These are phyloP conservation scores for Paraphaeosphaeria sporulosa DNA, from an alignment of 2,329 filamentous ascomycete genomes.

Conservation along the genomic window DNA sequence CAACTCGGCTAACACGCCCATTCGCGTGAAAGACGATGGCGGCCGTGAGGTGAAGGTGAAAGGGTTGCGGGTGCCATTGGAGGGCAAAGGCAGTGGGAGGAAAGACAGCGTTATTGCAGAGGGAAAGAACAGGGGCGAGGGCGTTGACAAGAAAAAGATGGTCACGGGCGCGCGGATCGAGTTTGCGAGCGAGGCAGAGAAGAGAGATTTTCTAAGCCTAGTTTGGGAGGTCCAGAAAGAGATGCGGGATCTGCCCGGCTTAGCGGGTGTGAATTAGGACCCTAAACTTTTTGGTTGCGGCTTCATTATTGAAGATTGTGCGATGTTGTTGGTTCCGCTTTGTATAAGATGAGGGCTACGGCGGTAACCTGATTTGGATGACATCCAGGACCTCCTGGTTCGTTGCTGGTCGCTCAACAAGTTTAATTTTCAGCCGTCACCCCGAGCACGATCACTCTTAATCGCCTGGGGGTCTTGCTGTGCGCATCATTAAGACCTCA, in stretches of 20 bases:
- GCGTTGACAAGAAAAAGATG: conserved; percentile 45
- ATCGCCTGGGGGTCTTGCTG: too few relatives aligned
- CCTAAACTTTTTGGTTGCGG: neutral
- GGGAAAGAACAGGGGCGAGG: conserved; percentile 2
- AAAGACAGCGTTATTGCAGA: conserved; percentile 31
- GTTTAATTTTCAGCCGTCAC: too few relatives aligned
- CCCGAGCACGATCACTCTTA: too few relatives aligned
- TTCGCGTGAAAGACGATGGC: conserved; percentile 53
- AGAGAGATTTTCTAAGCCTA: conserved; percentile 49
- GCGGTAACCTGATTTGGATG: neutral
- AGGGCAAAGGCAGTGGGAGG: conserved; percentile 23
- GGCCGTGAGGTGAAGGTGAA: conserved; percentile 51
- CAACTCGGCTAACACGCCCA: conserved; percentile 47
- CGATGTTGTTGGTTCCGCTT: neutral
- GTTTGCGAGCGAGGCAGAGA: conserved; percentile 54
- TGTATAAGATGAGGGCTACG: neutral
- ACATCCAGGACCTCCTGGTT: too few relatives aligned
- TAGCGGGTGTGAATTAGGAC: conserved; percentile 38
- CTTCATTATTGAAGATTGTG: neutral
- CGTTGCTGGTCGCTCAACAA: too few relatives aligned
- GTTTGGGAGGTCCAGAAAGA: conserved; percentile 49
- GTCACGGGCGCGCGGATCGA: conserved; percentile 54
- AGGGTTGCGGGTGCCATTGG: conserved; percentile 49
- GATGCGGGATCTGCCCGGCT: conserved; percentile 49
- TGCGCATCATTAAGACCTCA: too few relatives aligned